A percentile compares a stretch with the other conserved stretches of the same genome.
phyloP scores from a whole-genome alignment of 805 yeast species.

The Teunomyces lycoperdinae region DNA sequence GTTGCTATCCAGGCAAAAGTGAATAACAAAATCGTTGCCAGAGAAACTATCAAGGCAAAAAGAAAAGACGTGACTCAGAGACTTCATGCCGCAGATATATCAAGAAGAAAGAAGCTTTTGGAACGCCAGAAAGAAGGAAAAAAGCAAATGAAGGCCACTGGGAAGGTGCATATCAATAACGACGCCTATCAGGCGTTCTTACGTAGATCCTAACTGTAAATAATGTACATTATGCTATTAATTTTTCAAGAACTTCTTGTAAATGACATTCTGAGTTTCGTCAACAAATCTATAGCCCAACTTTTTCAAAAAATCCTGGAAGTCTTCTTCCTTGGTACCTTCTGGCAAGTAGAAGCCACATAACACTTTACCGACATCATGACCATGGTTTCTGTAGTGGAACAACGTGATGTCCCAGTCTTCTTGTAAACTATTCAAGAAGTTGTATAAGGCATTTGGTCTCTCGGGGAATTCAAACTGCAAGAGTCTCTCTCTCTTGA shows the following conservation, averaged over 20 bases:
- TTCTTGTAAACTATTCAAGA: constrained; percentile 65
- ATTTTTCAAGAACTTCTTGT: constrained; percentile 62
- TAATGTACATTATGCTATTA: constrained; percentile 5
- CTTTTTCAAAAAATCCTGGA: constrained; percentile 63
- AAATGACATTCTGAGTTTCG: constrained; percentile 85
- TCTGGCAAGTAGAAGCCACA: constrained; percentile 88
- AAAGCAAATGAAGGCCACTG: constrained; percentile 74
- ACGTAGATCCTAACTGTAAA: constrained; percentile 11
- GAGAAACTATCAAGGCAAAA: constrained; percentile 91
- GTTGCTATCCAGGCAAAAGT: constrained; percentile 91
- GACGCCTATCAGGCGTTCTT: constrained; percentile 90
- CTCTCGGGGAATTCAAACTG: constrained; percentile 96
- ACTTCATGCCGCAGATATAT: constrained; percentile 89
- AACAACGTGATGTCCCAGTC: constrained; percentile 92
- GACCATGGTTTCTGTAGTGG: constrained; percentile 96
- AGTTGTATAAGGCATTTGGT: constrained; percentile 88
- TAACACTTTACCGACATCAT: constrained; percentile 88
- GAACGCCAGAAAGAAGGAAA: constrained; percentile 94
- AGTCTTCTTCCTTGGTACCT: constrained; percentile 54
- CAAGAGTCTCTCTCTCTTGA: constrained; percentile 72
- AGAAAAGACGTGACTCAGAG: constrained; percentile 93
- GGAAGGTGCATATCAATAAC: constrained; percentile 72
- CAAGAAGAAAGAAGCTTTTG: constrained; percentile 83
- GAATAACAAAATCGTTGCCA: constrained; percentile 73
- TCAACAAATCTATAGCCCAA: constrained; percentile 76